These are phyloP conservation scores for Pichia sp. DNA, from an alignment of 1,139 yeast species.

Conservation along the genomic window DNA sequence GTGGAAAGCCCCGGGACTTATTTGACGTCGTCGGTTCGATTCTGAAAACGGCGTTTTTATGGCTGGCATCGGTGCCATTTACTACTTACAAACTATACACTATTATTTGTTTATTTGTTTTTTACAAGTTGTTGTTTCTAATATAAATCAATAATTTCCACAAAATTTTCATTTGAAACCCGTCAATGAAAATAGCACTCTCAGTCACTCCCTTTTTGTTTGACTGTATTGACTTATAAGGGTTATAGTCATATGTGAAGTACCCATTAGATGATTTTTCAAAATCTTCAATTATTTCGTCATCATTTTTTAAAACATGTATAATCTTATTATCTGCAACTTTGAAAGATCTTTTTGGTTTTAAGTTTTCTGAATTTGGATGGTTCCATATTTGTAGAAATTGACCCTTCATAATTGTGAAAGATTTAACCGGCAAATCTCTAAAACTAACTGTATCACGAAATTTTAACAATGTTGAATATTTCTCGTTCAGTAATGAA, in stretches of 20 bases:
- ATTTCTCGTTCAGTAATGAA: not conserved
- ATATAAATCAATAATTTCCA: slow-evolving; percentile 7
- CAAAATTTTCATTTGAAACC: slow-evolving; percentile 2
- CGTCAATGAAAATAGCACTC: slow-evolving; percentile 1
- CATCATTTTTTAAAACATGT: not conserved
- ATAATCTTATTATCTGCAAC: not conserved
- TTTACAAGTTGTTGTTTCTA: slow-evolving; percentile 6
- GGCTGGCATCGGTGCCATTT: not conserved
- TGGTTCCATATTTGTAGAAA: not conserved
- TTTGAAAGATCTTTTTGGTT: not conserved
- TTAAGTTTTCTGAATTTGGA: not conserved
- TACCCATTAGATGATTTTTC: not conserved
- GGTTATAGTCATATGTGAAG: not conserved
- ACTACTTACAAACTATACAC: not conserved
- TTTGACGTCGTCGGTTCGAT: not conserved
- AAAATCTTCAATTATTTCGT: not conserved
- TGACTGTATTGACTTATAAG: not conserved
- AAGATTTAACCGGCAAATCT: not conserved
- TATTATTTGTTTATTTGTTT: no score
- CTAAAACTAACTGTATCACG: not conserved
- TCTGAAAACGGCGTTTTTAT: not conserved
- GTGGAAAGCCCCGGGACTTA: no score
- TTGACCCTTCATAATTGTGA: not conserved
- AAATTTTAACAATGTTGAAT: not conserved
- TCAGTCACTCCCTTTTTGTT: not conserved